phyloP scores from a whole-genome alignment of 352 stramenopile species.

The Phytophthora cactorum region DNA sequence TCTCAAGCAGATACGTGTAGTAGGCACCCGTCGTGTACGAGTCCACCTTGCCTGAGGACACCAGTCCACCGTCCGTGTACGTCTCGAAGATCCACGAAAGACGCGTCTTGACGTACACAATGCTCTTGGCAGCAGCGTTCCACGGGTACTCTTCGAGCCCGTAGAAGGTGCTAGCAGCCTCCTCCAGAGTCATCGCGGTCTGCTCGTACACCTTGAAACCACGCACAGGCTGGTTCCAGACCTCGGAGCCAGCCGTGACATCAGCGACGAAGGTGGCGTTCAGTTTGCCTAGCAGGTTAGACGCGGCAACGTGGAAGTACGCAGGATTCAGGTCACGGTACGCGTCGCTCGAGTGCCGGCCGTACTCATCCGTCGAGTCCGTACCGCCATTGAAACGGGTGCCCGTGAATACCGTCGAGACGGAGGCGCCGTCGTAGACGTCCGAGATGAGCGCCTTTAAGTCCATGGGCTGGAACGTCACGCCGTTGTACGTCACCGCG shows the following conservation, averaged over 20 bases:
- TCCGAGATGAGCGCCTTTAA: slow-evolving; percentile 49
- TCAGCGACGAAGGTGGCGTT: slow-evolving; percentile 53
- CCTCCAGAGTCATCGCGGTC: slow-evolving; percentile 33
- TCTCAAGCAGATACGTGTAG: slow-evolving; percentile 48
- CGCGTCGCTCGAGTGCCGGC: slow-evolving; percentile 38
- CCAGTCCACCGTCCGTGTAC: slow-evolving; percentile 36
- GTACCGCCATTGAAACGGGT: slow-evolving; percentile 42
- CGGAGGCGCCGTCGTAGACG: slow-evolving; percentile 44
- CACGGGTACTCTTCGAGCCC: slow-evolving; percentile 51
- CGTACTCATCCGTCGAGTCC: slow-evolving; percentile 43
- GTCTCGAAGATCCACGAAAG: slow-evolving; percentile 56
- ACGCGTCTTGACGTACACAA: slow-evolving; percentile 50
- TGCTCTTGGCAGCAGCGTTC: slow-evolving; percentile 43
- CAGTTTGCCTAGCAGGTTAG: slow-evolving; percentile 49
- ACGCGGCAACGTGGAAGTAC: slow-evolving; percentile 49
- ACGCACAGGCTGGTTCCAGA: slow-evolving; percentile 64
- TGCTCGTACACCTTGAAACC: slow-evolving; percentile 48
- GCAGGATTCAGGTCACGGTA: slow-evolving; percentile 57
- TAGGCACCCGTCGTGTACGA: slow-evolving; percentile 31
- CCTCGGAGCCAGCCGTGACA: slow-evolving; percentile 36
- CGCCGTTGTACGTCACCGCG: slow-evolving; percentile 41
- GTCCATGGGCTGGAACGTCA: slow-evolving; percentile 48
- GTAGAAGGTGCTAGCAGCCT: slow-evolving; percentile 46
- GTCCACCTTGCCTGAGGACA: slow-evolving; percentile 34
- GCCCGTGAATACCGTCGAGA: slow-evolving; percentile 46